Conservation (phyloP, 2,329 filamentous ascomycete genomes). For the Xylaria sp. region DNA sequence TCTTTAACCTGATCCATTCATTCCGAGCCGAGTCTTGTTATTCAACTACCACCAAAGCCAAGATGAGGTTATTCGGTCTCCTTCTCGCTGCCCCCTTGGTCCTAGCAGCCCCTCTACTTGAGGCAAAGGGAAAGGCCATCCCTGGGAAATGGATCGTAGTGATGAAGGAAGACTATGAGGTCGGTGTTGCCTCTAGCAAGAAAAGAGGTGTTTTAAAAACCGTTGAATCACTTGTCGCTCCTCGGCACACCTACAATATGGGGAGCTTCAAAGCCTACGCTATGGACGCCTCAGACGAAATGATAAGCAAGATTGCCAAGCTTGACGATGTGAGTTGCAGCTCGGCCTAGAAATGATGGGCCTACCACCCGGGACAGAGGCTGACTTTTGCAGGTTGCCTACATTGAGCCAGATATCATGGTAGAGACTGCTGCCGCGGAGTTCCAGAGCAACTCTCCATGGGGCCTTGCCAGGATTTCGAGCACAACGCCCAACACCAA, state of each 20-base stretch:
- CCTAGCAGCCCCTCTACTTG: constrained; percentile 45
- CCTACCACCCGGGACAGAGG: not conserved
- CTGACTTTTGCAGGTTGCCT: constrained; percentile 43
- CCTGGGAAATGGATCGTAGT: constrained; percentile 48
- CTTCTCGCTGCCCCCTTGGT: constrained; percentile 39
- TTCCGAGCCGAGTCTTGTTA: constrained; percentile 1
- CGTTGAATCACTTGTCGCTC: constrained; percentile 33
- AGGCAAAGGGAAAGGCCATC: constrained; percentile 40
- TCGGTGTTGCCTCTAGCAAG: constrained; percentile 20
- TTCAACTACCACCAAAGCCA: constrained; percentile 23
- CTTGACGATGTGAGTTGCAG: constrained; percentile 40
- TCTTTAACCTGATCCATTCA: constrained; percentile 5
- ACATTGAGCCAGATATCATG: constrained; percentile 44
- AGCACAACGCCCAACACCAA: constrained; percentile 47
- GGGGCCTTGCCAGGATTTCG: constrained; percentile 56
- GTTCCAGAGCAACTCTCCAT: constrained; percentile 54
- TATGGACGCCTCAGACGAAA: constrained; percentile 42
- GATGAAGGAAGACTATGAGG: constrained; percentile 44
- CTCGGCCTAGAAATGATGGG: not conserved
- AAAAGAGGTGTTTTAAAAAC: constrained; percentile 25
- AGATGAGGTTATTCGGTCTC: constrained; percentile 43
- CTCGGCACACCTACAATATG: constrained; percentile 43
- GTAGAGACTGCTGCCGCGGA: constrained; percentile 42
- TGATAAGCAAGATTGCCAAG: constrained; percentile 40
- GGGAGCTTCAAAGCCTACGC: constrained; percentile 46